Evolutionary conservation across 2,329 filamentous ascomycete species (phyloP).

Genomic region (Venturia effusa): DNA sequence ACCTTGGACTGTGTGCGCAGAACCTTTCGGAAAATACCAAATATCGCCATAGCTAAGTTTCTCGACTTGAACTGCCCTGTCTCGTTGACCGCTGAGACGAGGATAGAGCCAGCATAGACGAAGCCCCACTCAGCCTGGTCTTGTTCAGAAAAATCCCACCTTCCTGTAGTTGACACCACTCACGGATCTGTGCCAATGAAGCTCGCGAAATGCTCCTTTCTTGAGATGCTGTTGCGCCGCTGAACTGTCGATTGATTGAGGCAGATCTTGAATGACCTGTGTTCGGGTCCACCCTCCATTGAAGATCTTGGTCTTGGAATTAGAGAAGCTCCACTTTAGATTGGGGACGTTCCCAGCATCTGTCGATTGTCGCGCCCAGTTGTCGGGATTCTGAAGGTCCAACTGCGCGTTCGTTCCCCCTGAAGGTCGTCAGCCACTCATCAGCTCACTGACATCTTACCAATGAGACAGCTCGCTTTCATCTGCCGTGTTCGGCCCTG

Average conservation of each 20-base stretch:
- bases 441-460: neutral
- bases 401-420: conserved; percentile 53
- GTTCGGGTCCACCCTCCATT: conserved; percentile 56
- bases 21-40: conserved; percentile 59
- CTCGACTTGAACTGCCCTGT: conserved; percentile 45
- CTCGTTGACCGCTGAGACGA: conserved; percentile 52
- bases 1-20: conserved; percentile 52
- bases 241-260: conserved; percentile 53
- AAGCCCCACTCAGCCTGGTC: conserved; percentile 55
- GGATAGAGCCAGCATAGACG: conserved; percentile 46
- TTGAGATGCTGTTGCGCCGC: conserved; percentile 58
- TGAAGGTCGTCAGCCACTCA: conserved; percentile 20
- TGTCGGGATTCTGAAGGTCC: conserved; percentile 53
- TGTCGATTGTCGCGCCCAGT: conserved; percentile 50
- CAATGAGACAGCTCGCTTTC: too few relatives aligned
- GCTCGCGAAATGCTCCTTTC: conserved; percentile 56
- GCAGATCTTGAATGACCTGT: conserved; percentile 57
- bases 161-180: conserved; percentile 17
- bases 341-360: conserved; percentile 55
- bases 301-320: conserved; percentile 52
- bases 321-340: conserved; percentile 58
- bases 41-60: conserved; percentile 51
- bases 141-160: conserved; percentile 9
- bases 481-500: too few relatives aligned
- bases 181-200: conserved; percentile 59